Conservation (phyloP, 202 grass and related monocot species). For the Musa balbisiana region DNA sequence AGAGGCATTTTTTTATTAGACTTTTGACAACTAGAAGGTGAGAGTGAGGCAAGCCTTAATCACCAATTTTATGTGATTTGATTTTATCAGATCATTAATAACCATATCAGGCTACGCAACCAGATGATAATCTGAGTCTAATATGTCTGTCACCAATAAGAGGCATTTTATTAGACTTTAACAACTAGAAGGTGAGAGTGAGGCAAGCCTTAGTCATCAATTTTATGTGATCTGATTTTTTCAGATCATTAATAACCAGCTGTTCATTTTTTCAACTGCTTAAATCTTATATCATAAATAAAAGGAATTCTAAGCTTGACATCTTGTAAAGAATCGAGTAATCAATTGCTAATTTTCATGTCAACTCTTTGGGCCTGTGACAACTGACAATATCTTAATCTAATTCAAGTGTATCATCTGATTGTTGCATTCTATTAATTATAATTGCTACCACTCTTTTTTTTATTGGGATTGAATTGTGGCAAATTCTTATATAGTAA, state of each 20-base stretch:
- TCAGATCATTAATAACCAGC: background rate
- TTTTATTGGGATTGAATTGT: background rate
- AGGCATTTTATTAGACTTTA: background rate
- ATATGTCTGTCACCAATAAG: background rate
- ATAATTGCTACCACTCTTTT: background rate
- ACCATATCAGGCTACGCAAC: background rate
- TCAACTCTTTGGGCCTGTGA: background rate
- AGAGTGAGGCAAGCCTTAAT: background rate
- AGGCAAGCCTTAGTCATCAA: background rate
- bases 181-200: background rate
- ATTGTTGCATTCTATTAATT: background rate
- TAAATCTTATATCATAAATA: background rate
- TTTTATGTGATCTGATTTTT: background rate
- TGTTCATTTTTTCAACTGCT: background rate
- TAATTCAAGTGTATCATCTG: background rate
- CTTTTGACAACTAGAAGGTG: background rate
- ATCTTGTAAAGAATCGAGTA: background rate
- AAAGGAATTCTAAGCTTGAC: background rate
- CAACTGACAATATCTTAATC: background rate
- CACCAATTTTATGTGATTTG: background rate
- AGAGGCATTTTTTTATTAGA: background rate
- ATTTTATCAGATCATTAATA: background rate
- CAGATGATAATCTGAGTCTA: background rate
- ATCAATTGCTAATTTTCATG: background rate
- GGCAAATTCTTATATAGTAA: background rate